Evolutionary conservation across 306 rosid genomes (phyloP).

Genomic region (Urtica urens): DNA sequence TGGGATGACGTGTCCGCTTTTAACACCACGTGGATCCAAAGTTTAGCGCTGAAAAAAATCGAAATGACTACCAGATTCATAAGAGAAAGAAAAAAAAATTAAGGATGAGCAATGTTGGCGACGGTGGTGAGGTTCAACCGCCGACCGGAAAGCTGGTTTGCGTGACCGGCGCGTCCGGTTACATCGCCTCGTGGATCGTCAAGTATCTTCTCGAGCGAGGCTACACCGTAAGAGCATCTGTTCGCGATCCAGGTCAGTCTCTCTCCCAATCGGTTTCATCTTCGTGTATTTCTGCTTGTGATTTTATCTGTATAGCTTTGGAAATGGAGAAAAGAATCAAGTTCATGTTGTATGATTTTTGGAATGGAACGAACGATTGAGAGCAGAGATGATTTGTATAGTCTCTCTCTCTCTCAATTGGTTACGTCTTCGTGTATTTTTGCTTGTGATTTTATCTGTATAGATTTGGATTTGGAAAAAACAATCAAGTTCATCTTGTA

Average conservation of each 20-base stretch:
- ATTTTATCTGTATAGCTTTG: too few relatives aligned
- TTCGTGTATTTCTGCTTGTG: background rate
- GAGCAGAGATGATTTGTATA: too few relatives aligned
- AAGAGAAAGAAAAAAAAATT: background rate
- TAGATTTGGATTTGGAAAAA: too few relatives aligned
- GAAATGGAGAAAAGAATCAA: too few relatives aligned
- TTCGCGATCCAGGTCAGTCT: slow-evolving; percentile 34
- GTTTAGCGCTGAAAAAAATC: background rate
- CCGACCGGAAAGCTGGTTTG: slow-evolving; percentile 31
- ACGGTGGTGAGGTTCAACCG: too few relatives aligned
- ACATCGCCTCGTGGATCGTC: slow-evolving; percentile 47
- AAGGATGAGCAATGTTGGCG: slow-evolving; percentile 14
- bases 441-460: too few relatives aligned
- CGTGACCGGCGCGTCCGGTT: slow-evolving; percentile 49
- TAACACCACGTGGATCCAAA: background rate
- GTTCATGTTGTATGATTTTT: too few relatives aligned
- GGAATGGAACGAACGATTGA: too few relatives aligned
- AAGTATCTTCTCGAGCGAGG: slow-evolving; percentile 40
- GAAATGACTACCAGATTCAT: background rate
- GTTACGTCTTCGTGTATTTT: too few relatives aligned
- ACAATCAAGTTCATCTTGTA: too few relatives aligned
- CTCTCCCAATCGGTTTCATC: background rate
- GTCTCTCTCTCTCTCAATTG: too few relatives aligned
- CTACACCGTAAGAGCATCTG: slow-evolving; percentile 42
- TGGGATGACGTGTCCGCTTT: background rate